These are phyloP conservation scores for Choiromyces venosus DNA, from an alignment of 495 filamentous ascomycete genomes.

Conservation along the genomic window DNA sequence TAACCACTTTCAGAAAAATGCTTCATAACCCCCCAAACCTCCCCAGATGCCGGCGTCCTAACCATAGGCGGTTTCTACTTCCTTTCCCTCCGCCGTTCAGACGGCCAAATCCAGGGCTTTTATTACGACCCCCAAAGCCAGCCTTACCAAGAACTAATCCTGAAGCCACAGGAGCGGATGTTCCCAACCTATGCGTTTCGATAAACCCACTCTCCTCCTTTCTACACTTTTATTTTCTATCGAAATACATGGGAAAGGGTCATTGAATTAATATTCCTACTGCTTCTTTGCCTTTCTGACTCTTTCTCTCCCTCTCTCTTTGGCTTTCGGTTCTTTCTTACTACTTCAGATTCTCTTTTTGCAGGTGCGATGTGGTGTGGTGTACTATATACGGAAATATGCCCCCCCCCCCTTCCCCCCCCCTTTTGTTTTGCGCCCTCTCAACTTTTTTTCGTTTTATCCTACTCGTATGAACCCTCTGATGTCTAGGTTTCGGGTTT, in stretches of 20 bases:
- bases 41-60: conserved; percentile 46
- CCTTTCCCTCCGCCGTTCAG: conserved; percentile 56
- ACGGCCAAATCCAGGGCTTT: conserved; percentile 61
- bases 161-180: conserved; percentile 49
- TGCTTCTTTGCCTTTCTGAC: background rate
- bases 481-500: background rate
- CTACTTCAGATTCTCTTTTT: background rate
- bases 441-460: background rate
- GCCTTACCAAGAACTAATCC: conserved; percentile 62
- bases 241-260: background rate
- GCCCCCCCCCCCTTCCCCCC: too few species aligned
- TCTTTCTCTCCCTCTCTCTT: too few species aligned
- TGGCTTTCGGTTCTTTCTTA: background rate
- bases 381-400: background rate
- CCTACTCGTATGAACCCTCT: background rate
- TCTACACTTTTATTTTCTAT: background rate
- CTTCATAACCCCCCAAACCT: conserved; percentile 56
- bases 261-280: background rate
- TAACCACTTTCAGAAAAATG: conserved; percentile 54
- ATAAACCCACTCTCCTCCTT: conserved; percentile 16
- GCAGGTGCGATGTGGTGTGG: background rate
- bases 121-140: conserved; percentile 69
- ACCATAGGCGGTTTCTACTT: conserved; percentile 77
- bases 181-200: conserved; percentile 48
- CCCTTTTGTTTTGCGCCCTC: background rate